These are phyloP conservation scores for Barnettozyma botsteinii DNA, from an alignment of 805 yeast species.

Conservation along the genomic window DNA sequence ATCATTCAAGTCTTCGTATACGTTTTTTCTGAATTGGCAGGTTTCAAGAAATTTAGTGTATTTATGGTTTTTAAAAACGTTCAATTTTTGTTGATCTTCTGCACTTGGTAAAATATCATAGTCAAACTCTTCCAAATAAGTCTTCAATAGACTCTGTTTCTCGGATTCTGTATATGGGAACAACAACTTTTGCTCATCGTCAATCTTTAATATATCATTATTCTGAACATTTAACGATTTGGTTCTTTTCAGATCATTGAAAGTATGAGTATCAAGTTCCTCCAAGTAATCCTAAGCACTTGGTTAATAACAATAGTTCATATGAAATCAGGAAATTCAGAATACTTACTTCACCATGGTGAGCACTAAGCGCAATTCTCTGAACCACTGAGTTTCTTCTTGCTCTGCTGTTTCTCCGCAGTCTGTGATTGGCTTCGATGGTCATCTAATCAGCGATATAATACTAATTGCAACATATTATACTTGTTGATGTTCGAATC, in stretches of 20 bases:
- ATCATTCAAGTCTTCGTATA: slow-evolving; percentile 33
- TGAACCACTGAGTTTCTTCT: slow-evolving; percentile 62
- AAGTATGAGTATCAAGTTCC: not conserved
- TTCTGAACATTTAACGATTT: slow-evolving; percentile 7
- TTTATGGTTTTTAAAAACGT: slow-evolving; percentile 33
- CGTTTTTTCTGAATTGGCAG: slow-evolving; percentile 27
- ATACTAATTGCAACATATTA: no score
- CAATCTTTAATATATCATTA: not conserved
- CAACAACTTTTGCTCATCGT: slow-evolving; percentile 1
- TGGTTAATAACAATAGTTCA: not conserved
- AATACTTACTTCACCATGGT: slow-evolving; percentile 30
- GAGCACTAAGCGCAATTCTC: slow-evolving; percentile 50
- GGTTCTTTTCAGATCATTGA: slow-evolving; percentile 11
- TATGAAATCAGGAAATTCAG: not conserved
- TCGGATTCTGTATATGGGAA: slow-evolving; percentile 31
- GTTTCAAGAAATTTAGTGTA: slow-evolving; percentile 28
- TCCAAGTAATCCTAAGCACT: no score
- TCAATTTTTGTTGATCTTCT: slow-evolving; percentile 32
- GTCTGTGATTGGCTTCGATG: slow-evolving; percentile 9
- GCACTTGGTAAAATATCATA: slow-evolving; percentile 35
- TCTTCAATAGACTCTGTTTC: slow-evolving; percentile 29
- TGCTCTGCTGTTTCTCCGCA: slow-evolving; percentile 28
- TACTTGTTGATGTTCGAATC: no score
- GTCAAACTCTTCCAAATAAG: slow-evolving; percentile 35
- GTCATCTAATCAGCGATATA: slow-evolving; percentile 15